These are phyloP conservation scores for Athelia sp. DNA, from an alignment of 1,284 basidiomycete genomes.

Conservation along the genomic window DNA sequence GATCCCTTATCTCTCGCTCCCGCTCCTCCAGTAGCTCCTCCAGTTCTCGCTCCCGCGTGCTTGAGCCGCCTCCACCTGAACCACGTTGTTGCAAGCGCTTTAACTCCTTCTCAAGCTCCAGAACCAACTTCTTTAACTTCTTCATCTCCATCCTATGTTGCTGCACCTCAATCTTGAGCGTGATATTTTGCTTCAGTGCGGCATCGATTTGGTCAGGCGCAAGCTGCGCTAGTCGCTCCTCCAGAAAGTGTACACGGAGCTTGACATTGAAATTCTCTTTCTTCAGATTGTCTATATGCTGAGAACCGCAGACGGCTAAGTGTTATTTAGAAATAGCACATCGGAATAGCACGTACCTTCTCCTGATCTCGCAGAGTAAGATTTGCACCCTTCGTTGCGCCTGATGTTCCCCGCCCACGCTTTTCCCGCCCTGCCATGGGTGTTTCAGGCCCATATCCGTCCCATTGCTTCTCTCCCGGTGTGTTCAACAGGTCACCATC, in stretches of 20 bases:
- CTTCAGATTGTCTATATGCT: slow-evolving; percentile 92
- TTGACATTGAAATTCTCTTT: slow-evolving; percentile 96
- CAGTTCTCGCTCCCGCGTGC: slow-evolving; percentile 55
- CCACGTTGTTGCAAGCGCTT: slow-evolving; percentile 62
- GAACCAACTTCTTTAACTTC: slow-evolving; percentile 83
- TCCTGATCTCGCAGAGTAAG: slow-evolving; percentile 91
- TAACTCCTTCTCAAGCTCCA: slow-evolving; percentile 79
- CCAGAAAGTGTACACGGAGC: slow-evolving; percentile 88
- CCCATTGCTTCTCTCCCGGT: slow-evolving; percentile 44
- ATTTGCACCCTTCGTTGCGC: slow-evolving; percentile 54
- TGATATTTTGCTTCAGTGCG: slow-evolving; percentile 90
- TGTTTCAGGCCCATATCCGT: slow-evolving; percentile 45
- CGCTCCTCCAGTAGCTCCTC: slow-evolving; percentile 67
- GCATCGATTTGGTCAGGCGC: slow-evolving; percentile 91
- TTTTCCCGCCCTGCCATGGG: slow-evolving; percentile 39
- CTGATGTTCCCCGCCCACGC: slow-evolving; percentile 36
- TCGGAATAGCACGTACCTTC: slow-evolving; percentile 57
- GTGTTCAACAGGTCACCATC: slow-evolving; percentile 42
- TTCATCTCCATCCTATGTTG: slow-evolving; percentile 90
- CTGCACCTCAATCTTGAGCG: slow-evolving; percentile 90
- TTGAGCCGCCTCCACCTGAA: slow-evolving; percentile 59
- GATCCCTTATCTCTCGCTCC: slow-evolving; percentile 61
- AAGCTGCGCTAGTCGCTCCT: slow-evolving; percentile 83
- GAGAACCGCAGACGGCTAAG: slow-evolving; percentile 12
- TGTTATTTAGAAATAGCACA: slow-evolving; percentile 26